These are phyloP conservation scores for Sporothrix sp. DNA, from an alignment of 2,329 filamentous ascomycete species.

Conservation along the genomic window DNA sequence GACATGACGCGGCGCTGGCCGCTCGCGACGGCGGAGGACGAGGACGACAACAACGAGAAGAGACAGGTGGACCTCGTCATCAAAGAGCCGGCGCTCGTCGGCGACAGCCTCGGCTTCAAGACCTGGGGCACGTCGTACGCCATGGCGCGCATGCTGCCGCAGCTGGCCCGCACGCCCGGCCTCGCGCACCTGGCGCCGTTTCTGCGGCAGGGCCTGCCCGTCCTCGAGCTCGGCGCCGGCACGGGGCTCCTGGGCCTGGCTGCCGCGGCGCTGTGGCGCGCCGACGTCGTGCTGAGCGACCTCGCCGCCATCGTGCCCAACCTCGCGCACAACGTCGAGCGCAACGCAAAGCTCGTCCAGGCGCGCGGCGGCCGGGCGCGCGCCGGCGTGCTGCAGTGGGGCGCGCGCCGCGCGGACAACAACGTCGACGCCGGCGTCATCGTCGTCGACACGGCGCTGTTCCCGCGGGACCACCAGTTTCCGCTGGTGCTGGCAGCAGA, in stretches of 20 bases:
- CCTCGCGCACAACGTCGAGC: slow-evolving; percentile 59
- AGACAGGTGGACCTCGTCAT: slow-evolving; percentile 57
- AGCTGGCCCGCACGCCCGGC: slow-evolving; percentile 1
- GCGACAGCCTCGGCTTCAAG: slow-evolving; percentile 82
- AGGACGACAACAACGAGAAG: neutral
- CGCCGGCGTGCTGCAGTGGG: slow-evolving; percentile 68
- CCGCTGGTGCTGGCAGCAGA: slow-evolving; percentile 77
- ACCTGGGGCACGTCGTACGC: slow-evolving; percentile 92
- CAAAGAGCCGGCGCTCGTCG: slow-evolving; percentile 77
- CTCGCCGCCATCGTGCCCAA: slow-evolving; percentile 77
- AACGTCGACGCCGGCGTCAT: slow-evolving; percentile 23
- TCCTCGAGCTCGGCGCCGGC: slow-evolving; percentile 78
- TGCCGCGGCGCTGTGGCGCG: slow-evolving; percentile 61
- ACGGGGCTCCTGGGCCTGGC: slow-evolving; percentile 87
- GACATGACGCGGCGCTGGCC: slow-evolving; percentile 48
- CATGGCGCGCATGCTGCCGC: slow-evolving; percentile 60
- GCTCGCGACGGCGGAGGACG: slow-evolving; percentile 27
- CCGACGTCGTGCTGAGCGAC: slow-evolving; percentile 67
- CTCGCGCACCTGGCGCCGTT: slow-evolving; percentile 3
- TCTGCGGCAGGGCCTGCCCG: slow-evolving; percentile 19
- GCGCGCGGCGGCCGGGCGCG: slow-evolving; percentile 46
- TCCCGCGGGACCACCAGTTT: slow-evolving; percentile 21
- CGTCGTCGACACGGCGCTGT: slow-evolving; percentile 35
- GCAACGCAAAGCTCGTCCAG: slow-evolving; percentile 50
- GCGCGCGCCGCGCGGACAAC: slow-evolving; percentile 26